These are phyloP conservation scores for Lactarius vividus DNA, from an alignment of 768 basidiomycete genomes.

Conservation along the genomic window DNA sequence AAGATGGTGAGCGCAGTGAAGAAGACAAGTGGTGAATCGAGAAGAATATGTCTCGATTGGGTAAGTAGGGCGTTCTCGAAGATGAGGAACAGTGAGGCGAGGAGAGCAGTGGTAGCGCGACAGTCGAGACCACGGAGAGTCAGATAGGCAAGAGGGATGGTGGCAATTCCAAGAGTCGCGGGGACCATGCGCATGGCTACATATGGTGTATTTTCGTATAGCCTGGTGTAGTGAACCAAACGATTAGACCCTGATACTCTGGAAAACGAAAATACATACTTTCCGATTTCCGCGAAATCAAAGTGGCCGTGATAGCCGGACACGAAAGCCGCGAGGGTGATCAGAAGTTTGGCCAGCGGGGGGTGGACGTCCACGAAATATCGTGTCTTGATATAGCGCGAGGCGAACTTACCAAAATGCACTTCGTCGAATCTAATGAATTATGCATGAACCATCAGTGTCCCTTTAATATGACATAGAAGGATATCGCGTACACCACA, in stretches of 20 bases:
- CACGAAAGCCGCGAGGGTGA: constrained; percentile 85
- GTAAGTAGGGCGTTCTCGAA: constrained; percentile 97
- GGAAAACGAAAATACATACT: constrained; percentile 50
- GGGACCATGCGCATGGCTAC: constrained; percentile 98
- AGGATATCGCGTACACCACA: constrained; percentile 71
- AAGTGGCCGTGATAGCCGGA: constrained; percentile 90
- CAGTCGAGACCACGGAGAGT: constrained; percentile 92
- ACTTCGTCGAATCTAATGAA: constrained; percentile 91
- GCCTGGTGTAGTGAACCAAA: constrained; percentile 41
- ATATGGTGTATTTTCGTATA: constrained; percentile 87
- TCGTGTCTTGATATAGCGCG: constrained; percentile 87
- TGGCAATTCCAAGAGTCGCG: constrained; percentile 81
- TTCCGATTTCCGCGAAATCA: constrained; percentile 97
- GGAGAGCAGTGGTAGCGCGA: constrained; percentile 86
- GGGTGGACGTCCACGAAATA: constrained; percentile 97
- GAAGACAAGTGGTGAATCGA: constrained; percentile 98
- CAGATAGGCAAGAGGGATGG: constrained; percentile 88
- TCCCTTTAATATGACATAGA: constrained; percentile 5
- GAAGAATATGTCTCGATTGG: constrained; percentile 93
- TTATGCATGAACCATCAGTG: not conserved
- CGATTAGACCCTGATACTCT: not conserved
- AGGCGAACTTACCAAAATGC: constrained; percentile 96
- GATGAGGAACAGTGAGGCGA: constrained; percentile 86
- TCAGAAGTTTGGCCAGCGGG: constrained; percentile 91
- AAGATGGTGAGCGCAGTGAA: constrained; percentile 91